These are phyloP conservation scores for Botrytis galanthina DNA, from an alignment of 2,329 filamentous ascomycete genomes.

Conservation along the genomic window DNA sequence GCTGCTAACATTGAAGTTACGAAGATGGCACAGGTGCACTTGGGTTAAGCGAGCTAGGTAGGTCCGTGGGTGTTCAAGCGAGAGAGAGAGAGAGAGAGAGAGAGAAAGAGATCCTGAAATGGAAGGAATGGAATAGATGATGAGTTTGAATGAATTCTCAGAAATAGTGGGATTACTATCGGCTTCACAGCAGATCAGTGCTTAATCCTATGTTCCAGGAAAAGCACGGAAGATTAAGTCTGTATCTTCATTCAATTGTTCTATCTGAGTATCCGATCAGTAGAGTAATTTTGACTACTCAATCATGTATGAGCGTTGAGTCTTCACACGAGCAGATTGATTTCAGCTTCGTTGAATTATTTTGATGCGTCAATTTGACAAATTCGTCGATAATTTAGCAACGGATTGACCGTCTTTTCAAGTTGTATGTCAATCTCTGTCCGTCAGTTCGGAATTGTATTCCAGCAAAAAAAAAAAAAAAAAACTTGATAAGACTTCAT, in stretches of 20 bases:
- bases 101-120: background rate
- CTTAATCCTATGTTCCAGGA: fast-evolving
- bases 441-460: too few species aligned
- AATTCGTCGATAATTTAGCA: too few species aligned
- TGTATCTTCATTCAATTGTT: fast-evolving
- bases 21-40: background rate
- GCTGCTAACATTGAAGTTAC: background rate
- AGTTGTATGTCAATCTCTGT: too few species aligned
- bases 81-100: background rate
- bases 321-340: fast-evolving
- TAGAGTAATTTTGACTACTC: background rate
- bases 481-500: too few species aligned
- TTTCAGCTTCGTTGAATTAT: background rate
- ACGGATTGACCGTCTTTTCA: too few species aligned
- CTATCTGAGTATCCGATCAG: background rate
- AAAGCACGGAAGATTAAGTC: background rate
- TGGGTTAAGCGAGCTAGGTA: background rate
- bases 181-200: background rate
- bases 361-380: too few species aligned
- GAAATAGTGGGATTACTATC: background rate
- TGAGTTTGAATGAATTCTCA: background rate
- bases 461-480: too few species aligned
- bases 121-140: fast-evolving
- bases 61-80: background rate
- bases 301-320: fast-evolving